phyloP scores from a whole-genome alignment of 2,329 filamentous ascomycete species.

The Emmonsiellopsis sp. region DNA sequence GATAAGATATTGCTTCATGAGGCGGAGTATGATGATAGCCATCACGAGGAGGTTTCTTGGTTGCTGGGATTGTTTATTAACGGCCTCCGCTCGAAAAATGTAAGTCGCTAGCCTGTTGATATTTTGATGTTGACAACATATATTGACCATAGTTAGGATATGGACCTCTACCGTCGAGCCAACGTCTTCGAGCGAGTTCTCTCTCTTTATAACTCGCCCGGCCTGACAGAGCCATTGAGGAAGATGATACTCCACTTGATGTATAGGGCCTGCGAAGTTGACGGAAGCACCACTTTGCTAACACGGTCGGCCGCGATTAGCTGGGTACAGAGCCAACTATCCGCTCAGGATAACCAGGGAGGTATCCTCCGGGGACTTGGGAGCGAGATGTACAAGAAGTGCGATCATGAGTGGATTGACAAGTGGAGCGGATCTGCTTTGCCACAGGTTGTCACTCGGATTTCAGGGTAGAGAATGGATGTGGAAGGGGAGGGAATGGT shows the following conservation, averaged over 20 bases:
- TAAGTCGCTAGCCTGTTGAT: slow-evolving; percentile 21
- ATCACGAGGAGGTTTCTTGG: slow-evolving; percentile 67
- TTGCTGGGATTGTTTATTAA: slow-evolving; percentile 62
- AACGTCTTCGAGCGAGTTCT: slow-evolving; percentile 68
- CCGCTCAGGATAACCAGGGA: slow-evolving; percentile 38
- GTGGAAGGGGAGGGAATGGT: neutral
- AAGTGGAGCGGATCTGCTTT: slow-evolving; percentile 55
- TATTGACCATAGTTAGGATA: slow-evolving; percentile 24
- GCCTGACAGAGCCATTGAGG: slow-evolving; percentile 50
- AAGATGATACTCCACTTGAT: slow-evolving; percentile 55
- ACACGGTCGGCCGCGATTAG: slow-evolving; percentile 66
- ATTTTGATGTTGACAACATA: neutral
- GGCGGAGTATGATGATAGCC: slow-evolving; percentile 63
- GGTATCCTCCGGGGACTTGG: slow-evolving; percentile 47
- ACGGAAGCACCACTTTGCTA: slow-evolving; percentile 70
- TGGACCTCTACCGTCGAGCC: slow-evolving; percentile 44
- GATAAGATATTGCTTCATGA: slow-evolving; percentile 65
- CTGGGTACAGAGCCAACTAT: slow-evolving; percentile 61
- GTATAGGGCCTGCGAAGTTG: slow-evolving; percentile 57
- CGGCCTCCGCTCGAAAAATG: slow-evolving; percentile 48
- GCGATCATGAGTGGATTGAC: slow-evolving; percentile 56
- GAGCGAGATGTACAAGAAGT: slow-evolving; percentile 52
- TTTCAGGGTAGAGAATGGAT: slow-evolving; percentile 8
- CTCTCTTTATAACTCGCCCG: slow-evolving; percentile 58
- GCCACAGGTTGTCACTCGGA: slow-evolving; percentile 20